Evolutionary conservation across 2,329 filamentous ascomycete species (phyloP), one percentile per base, ranked within the genome.

Genomic region (Reticulascus tulasneorum): DNA sequence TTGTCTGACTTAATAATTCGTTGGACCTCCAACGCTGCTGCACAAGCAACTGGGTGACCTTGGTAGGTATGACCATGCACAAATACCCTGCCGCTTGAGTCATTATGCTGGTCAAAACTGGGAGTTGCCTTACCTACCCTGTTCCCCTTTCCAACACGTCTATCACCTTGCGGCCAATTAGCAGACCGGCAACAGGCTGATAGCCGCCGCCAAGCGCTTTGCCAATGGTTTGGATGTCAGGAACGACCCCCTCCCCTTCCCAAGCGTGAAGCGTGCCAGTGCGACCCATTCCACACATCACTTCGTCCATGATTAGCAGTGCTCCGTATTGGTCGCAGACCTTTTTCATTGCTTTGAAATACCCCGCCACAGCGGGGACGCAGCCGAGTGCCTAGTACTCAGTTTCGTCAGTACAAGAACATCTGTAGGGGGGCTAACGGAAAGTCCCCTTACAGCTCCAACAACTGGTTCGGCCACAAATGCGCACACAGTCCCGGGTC

Each of bases 391-490:
- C 74, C 73, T 77, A 7, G 16, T 13, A 19, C 6, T 10, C 25
- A 5, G 20, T 30, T 9, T 23, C 15, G 18, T 40, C 17, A 27
- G 33, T 22, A 22, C 12, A 17, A n/a, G n/a, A n/a, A n/a, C n/a
- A n/a, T n/a, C n/a, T n/a, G n/a, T n/a, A n/a, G n/a, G n/a, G n/a
- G n/a, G n/a, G n/a, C n/a, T n/a, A n/a, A n/a, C 13, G 6, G 18
- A 11, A 17, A 12, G 17, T 31, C 6, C 9, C 15, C 63, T 60
- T 69, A 84, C 79, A 23, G 84, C 82, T 4, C 85, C 84, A n/a
- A 84, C 82, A 3, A 89, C 71, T 0, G 84, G 80, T 55, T 90
- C 85, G 3, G 81, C 79, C 17, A 88, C 69, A 49, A 90, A 87
- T 1, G 80, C 84, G 35, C 78, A 82, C 2, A 89, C 80, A 0